A percentile compares a stretch with the other conserved stretches of the same genome.
Evolutionary conservation across 2,329 filamentous ascomycete species (phyloP).

Genomic region (Diaporthe ilicicola): DNA sequence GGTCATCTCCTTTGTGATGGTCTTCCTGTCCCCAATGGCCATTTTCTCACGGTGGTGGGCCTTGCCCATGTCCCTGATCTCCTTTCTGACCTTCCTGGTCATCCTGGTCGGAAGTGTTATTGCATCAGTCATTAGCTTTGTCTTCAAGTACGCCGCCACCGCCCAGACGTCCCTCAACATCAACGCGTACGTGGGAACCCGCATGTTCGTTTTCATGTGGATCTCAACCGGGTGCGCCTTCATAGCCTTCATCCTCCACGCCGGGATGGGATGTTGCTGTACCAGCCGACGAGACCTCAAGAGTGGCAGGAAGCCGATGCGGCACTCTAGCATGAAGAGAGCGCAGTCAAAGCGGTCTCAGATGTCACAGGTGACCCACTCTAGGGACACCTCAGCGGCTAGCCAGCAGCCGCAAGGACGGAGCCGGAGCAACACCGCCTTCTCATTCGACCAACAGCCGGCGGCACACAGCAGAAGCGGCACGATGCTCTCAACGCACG

Average conservation of each 20-base stretch:
- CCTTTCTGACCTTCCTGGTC: constrained; percentile 72
- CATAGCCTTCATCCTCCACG: constrained; percentile 76
- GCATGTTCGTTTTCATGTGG: constrained; percentile 94
- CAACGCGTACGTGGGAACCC: constrained; percentile 69
- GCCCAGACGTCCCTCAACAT: constrained; percentile 81
- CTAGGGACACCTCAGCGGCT: constrained; percentile 5
- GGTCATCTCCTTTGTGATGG: constrained; percentile 75
- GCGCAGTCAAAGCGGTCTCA: constrained; percentile 30
- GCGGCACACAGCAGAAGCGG: constrained; percentile 13
- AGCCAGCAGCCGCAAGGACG: constrained; percentile 5
- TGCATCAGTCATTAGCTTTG: constrained; percentile 83
- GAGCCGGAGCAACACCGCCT: constrained; percentile 31
- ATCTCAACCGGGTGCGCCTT: constrained; percentile 73
- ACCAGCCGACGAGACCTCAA: constrained; percentile 62
- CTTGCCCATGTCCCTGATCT: constrained; percentile 72
- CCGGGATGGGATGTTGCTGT: constrained; percentile 82
- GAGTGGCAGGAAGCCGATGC: constrained; percentile 45
- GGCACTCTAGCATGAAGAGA: constrained; percentile 32
- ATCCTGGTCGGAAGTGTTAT: constrained; percentile 76
- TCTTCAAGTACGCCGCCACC: constrained; percentile 80
- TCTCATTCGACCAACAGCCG: constrained; percentile 30
- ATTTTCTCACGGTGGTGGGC: constrained; percentile 66
- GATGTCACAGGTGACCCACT: constrained; percentile 22
- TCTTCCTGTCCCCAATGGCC: constrained; percentile 70
- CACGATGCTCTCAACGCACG: constrained; percentile 41